Evolutionary conservation across 2,329 filamentous ascomycete species (phyloP).

Genomic region (Gremmenia infestans): DNA sequence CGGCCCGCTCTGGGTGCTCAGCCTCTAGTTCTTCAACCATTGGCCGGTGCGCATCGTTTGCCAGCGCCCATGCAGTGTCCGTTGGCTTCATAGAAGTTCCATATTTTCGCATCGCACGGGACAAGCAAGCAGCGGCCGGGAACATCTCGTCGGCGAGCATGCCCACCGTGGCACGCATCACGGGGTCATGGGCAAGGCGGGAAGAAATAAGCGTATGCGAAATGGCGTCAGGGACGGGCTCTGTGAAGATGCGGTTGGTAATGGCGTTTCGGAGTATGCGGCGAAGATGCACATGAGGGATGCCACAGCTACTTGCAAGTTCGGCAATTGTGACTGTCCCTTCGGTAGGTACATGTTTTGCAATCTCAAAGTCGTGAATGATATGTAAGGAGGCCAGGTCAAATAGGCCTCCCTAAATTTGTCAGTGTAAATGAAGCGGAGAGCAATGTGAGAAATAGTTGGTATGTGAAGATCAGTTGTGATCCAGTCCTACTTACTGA

Average conservation of each 20-base stretch:
- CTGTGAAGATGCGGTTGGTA: slow-evolving; percentile 46
- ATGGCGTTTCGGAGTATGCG: slow-evolving; percentile 50
- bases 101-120: slow-evolving; percentile 11
- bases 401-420: neutral
- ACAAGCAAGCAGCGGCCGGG: slow-evolving; percentile 2
- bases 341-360: slow-evolving; percentile 40
- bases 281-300: slow-evolving; percentile 37
- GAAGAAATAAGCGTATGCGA: slow-evolving; percentile 33
- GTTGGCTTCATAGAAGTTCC: neutral
- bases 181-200: slow-evolving; percentile 36
- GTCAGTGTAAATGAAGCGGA: neutral
- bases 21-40: neutral
- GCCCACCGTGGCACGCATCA: slow-evolving; percentile 31
- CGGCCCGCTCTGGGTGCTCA: slow-evolving; percentile 4
- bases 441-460: neutral
- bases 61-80: neutral
- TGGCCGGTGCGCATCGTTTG: neutral
- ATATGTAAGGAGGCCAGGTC: slow-evolving; percentile 4
- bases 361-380: slow-evolving; percentile 13
- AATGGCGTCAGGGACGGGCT: slow-evolving; percentile 35
- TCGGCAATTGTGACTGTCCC: slow-evolving; percentile 40
- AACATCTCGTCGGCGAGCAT: slow-evolving; percentile 30
- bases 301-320: slow-evolving; percentile 30
- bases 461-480: neutral
- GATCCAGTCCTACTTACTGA: neutral